Evolutionary conservation across 1,139 yeast genomes (phyloP).

Genomic region (Blastobotrys buckinghamii): DNA sequence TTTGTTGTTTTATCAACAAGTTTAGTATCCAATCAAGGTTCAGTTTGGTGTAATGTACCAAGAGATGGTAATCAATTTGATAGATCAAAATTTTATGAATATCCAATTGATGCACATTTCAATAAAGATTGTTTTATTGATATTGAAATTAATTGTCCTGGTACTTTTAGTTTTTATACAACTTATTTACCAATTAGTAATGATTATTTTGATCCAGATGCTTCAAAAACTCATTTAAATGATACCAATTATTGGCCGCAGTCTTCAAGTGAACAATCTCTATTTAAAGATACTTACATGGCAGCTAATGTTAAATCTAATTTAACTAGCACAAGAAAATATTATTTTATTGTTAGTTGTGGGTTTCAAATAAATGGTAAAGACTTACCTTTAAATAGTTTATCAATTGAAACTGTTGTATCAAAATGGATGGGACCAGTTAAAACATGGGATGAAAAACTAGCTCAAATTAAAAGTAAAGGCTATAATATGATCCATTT

Average conservation of each 20-base stretch:
- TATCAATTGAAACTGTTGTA: conserved; percentile 77
- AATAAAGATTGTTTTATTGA: conserved; percentile 50
- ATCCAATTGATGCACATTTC: conserved; percentile 41
- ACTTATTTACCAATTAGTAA: conserved; percentile 26
- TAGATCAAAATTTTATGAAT: conserved; percentile 49
- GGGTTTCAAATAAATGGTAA: conserved; percentile 52
- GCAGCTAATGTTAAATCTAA: conserved; percentile 10
- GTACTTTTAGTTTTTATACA: conserved; percentile 57
- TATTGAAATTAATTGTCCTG: conserved; percentile 64
- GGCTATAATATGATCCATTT: conserved; percentile 95
- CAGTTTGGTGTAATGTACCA: conserved; percentile 73
- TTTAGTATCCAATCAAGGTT: conserved; percentile 62
- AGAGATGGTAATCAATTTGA: conserved; percentile 43
- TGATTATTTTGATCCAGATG: conserved; percentile 18
- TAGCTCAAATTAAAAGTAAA: conserved; percentile 55
- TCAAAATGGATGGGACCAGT: conserved; percentile 85
- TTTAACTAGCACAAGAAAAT: conserved; percentile 42
- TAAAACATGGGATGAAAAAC: conserved; percentile 59
- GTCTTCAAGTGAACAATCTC: not conserved
- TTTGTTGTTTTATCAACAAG: conserved; percentile 72
- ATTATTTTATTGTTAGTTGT: conserved; percentile 80
- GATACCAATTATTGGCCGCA: conserved; percentile 4
- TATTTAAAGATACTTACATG: conserved; percentile 14
- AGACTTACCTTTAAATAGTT: conserved; percentile 67
- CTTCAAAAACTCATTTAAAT: conserved; percentile 5